Evolutionary conservation across 2,329 filamentous ascomycete genomes (phyloP).

Genomic region (Trichoderma koningii): DNA sequence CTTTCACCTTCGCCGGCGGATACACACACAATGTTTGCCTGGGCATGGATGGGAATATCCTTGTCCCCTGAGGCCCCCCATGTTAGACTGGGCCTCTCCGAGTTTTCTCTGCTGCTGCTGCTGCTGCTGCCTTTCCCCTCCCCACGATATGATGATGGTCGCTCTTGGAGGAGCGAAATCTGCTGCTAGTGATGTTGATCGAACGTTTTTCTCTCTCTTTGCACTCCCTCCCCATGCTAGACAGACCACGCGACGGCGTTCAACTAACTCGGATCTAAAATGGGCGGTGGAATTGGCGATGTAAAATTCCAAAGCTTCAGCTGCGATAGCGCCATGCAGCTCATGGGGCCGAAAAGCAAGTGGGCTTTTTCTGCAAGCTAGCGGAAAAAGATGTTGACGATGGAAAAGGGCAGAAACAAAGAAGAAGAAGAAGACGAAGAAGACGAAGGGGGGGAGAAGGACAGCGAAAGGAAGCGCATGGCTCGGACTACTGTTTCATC

Average conservation of each 20-base stretch:
- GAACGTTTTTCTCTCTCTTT: background rate
- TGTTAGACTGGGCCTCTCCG: background rate
- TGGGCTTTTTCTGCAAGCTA: background rate
- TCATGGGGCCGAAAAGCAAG: background rate
- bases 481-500: background rate
- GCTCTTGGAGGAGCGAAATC: background rate
- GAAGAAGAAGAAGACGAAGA: background rate
- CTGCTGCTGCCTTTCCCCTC: background rate
- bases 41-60: conserved; percentile 14
- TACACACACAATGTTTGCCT: background rate
- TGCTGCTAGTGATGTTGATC: background rate
- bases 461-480: background rate
- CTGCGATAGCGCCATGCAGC: conserved; percentile 20
- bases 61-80: background rate
- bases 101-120: background rate
- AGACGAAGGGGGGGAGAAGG: background rate
- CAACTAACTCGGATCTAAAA: background rate
- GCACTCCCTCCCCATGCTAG: background rate
- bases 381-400: background rate
- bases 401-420: background rate
- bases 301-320: conserved; percentile 6
- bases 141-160: conserved; percentile 15
- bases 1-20: conserved; percentile 1
- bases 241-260: background rate
- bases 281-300: background rate